Base-by-base conservation (phyloP, 1,139 yeast genomes). In the Scheffersomyces cryptocercus region DNA sequence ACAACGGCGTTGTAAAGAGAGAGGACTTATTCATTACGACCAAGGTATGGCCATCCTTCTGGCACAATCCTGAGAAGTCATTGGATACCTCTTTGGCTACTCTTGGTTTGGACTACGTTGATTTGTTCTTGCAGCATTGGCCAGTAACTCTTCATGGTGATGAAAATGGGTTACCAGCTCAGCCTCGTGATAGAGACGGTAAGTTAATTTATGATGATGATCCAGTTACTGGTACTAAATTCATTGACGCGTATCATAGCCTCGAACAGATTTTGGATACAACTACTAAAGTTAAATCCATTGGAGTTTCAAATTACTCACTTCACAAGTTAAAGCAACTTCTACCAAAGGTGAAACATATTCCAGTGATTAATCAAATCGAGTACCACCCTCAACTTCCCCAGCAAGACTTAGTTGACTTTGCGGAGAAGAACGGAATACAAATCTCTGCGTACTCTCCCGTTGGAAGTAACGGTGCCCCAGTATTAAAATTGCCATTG, bases 111-210 rank as follows among this genome's bases (percentile, higher is more conserved):
- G 86, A 81, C 24, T 81, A 82, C 49, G 82, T 81, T 31, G 86
- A 82, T 55, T 62, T 82, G 45, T 63, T 75, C 5, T 67, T 82
- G 47, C 85, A 80, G 48, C 87, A 82, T 56, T 82, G 86, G 86
- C 88, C 87, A 5, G 49, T 78, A 29, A 63, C 68, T 44, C 54
- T 69, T 20, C 58, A 55, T 34, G 71, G 72, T 5, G 75, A 65
- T 50, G 68, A 62, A 30, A 59, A 70, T 45, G 78, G 78, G 0
- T 43, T 52, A 15, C 75, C 76, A 4, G 39, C 67, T 1, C 52
- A 52, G 28, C 79, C 79, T 1, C 55, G 52, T 30, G 73, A 70
- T 48, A 59, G 60, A 1, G 54, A 71, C 30, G 84, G 82, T 0
- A 65, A 68, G 11, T 55, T 76, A 12, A 48, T 62, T 2, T 68